Evolutionary conservation across 768 basidiomycete species (phyloP).

Genomic region (Lentinula edodes): DNA sequence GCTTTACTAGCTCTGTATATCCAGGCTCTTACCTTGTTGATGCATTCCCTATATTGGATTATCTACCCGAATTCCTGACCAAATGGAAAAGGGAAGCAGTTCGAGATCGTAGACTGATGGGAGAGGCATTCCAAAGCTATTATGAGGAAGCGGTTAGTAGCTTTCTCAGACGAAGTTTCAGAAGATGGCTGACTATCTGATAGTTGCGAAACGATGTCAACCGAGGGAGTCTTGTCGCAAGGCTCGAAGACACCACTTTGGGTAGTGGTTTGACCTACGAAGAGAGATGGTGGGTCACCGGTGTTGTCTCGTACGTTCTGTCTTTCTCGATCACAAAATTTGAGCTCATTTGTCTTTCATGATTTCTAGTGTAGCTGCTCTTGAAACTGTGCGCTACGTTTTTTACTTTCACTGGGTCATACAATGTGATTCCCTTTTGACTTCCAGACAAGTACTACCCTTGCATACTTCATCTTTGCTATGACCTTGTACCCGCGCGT

Average conservation of each 20-base stretch:
- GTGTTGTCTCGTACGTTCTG: constrained; percentile 4
- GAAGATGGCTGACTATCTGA: not conserved
- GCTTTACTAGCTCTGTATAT: constrained; percentile 20
- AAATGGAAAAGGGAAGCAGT: constrained; percentile 10
- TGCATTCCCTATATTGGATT: constrained; percentile 22
- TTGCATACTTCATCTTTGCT: constrained; percentile 19
- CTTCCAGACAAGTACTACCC: constrained; percentile 13
- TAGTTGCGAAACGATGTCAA: not conserved
- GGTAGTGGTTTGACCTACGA: not conserved
- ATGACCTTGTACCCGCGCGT: constrained; percentile 16
- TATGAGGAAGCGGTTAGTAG: constrained; percentile 2
- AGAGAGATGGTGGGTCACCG: constrained; percentile 8
- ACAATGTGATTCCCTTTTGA: not conserved
- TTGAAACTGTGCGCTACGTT: not conserved
- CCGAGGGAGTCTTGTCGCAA: constrained; percentile 4
- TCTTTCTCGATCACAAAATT: not conserved
- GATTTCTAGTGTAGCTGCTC: not conserved
- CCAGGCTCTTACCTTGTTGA: constrained; percentile 28
- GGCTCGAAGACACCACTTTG: not conserved
- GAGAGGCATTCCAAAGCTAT: not conserved
- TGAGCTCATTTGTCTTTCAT: not conserved
- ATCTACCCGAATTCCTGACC: constrained; percentile 18
- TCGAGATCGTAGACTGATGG: not conserved
- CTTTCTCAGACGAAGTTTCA: not conserved
- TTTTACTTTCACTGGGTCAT: not conserved